Percentiles rank a stretch among this genome's conserved stretches.
phyloP scores from a whole-genome alignment of 2,329 filamentous ascomycete genomes.

The Beauveria sp. region DNA sequence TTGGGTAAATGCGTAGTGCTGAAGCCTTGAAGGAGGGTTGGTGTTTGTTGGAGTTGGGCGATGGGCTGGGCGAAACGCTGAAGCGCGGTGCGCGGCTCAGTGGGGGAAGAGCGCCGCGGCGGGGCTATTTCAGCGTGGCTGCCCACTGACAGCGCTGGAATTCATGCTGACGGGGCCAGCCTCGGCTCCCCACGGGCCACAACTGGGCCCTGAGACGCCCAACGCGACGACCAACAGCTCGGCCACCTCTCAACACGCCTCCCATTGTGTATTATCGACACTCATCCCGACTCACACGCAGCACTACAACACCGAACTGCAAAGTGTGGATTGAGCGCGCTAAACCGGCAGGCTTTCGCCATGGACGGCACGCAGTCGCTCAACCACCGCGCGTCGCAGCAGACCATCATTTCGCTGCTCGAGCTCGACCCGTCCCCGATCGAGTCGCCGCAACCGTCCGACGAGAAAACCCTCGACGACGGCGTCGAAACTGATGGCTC shows the following conservation, averaged over 20 bases:
- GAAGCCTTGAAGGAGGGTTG: background rate
- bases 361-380: constrained; percentile 19
- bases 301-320: background rate
- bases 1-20: background rate
- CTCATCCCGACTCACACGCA: no score
- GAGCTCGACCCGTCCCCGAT: constrained; percentile 81
- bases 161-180: background rate
- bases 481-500: constrained; percentile 24
- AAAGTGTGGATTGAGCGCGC: background rate
- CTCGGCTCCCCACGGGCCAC: background rate
- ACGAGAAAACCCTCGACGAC: constrained; percentile 39
- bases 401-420: constrained; percentile 58
- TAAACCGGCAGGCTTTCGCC: background rate
- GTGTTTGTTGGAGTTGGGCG: background rate
- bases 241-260: background rate
- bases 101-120: background rate
- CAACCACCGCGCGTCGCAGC: constrained; percentile 35
- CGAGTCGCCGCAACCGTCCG: constrained; percentile 41
- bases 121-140: background rate
- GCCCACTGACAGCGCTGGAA: background rate
- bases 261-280: background rate
- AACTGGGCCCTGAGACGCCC: background rate
- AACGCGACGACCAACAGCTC: background rate
- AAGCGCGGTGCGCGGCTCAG: background rate
- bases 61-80: background rate